These are phyloP conservation scores for Metschnikowia noctiluminum DNA, from an alignment of 805 yeast genomes.

Conservation along the genomic window DNA sequence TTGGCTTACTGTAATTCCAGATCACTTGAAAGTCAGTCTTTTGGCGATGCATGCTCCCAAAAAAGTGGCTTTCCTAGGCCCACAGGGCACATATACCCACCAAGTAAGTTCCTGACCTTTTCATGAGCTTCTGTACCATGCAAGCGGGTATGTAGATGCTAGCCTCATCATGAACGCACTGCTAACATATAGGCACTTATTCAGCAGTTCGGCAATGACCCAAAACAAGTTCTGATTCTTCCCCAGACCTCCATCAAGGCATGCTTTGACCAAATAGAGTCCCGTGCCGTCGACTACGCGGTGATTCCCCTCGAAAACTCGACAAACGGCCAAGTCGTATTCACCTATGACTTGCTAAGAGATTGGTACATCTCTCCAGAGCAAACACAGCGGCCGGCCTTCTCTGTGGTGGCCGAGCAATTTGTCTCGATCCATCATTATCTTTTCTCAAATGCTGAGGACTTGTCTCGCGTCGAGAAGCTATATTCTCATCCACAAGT, in stretches of 20 bases:
- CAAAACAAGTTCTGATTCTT: conserved; percentile 23
- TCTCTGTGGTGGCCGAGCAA: conserved; percentile 70
- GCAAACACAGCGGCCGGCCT: conserved; percentile 18
- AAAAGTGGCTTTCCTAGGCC: conserved; percentile 79
- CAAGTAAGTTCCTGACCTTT: conserved; percentile 46
- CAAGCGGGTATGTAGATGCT: too few relatives aligned
- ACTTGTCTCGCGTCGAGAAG: conserved; percentile 44
- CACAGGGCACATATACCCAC: conserved; percentile 89
- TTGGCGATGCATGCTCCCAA: background rate
- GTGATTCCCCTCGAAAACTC: conserved; percentile 93
- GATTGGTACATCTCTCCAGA: conserved; percentile 49
- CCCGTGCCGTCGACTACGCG: conserved; percentile 54
- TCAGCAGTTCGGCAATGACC: conserved; percentile 48
- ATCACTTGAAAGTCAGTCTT: background rate
- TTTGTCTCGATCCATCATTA: conserved; percentile 82
- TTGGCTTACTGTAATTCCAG: background rate
- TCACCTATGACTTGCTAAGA: conserved; percentile 77
- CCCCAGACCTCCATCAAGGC: conserved; percentile 47
- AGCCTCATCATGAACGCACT: background rate
- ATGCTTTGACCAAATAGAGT: conserved; percentile 58
- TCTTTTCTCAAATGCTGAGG: conserved; percentile 48
- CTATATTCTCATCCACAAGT: conserved; percentile 96
- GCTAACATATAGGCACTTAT: conserved; percentile 35
- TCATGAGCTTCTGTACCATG: background rate
- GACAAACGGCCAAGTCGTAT: conserved; percentile 88